phyloP scores from a whole-genome alignment of 108 stramenopile genomes.

The Chaetoceros muelleri region DNA sequence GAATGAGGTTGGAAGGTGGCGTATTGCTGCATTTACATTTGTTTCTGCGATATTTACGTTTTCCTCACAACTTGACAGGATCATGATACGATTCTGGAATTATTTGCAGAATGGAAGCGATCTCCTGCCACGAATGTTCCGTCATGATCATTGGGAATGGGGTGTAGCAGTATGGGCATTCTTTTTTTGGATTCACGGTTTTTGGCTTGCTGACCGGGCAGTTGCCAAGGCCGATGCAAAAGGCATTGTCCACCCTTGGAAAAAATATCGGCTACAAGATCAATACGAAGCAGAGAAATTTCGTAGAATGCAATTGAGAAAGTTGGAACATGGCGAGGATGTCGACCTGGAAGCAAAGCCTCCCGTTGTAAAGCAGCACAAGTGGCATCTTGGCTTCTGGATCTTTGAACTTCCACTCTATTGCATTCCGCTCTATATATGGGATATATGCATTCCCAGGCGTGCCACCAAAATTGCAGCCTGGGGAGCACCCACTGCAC shows the following conservation, averaged over 20 bases:
- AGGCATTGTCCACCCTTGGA: slow-evolving; percentile 11
- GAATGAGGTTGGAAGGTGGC: not conserved
- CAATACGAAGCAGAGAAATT: slow-evolving; percentile 12
- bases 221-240: slow-evolving; percentile 8
- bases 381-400: slow-evolving; percentile 8
- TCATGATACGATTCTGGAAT: slow-evolving; percentile 1
- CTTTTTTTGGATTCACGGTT: slow-evolving; percentile 6
- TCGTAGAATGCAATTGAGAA: not conserved
- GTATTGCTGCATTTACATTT: not conserved
- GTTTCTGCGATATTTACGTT: not conserved
- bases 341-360: not conserved
- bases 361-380: not conserved
- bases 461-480: slow-evolving; percentile 5
- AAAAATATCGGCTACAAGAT: slow-evolving; percentile 13
- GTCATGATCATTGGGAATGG: slow-evolving; percentile 12
- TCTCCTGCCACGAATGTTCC: slow-evolving; percentile 9
- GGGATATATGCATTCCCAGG: slow-evolving; percentile 10
- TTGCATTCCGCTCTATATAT: slow-evolving; percentile 2
- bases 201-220: slow-evolving; percentile 3
- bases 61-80: not conserved
- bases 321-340: not conserved
- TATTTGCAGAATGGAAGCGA: not conserved
- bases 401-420: slow-evolving; percentile 9
- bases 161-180: slow-evolving; percentile 2
- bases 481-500: slow-evolving; percentile 7